Conservation (phyloP, 768 basidiomycete species). For the Lentinula raphanica region DNA sequence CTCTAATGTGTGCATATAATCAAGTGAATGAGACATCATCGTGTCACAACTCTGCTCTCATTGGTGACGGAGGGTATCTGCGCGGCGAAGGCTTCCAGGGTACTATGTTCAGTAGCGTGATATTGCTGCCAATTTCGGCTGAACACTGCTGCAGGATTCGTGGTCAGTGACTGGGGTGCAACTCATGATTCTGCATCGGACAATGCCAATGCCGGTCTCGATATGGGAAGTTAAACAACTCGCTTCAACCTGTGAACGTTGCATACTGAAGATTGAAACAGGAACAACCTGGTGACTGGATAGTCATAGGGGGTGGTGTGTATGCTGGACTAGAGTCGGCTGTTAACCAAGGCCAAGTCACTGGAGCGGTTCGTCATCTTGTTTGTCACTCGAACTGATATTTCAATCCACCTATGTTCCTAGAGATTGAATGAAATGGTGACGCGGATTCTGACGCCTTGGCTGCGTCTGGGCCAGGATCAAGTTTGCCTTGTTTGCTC, state of each 20-base stretch:
- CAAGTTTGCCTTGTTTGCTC: conserved; percentile 21
- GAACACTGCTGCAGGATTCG: conserved; percentile 26
- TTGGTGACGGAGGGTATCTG: conserved; percentile 37
- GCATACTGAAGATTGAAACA: not conserved
- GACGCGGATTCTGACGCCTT: conserved; percentile 37
- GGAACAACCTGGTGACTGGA: conserved; percentile 46
- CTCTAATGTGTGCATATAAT: conserved; percentile 52
- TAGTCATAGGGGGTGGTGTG: conserved; percentile 37
- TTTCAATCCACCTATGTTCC: not conserved
- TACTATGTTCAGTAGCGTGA: conserved; percentile 7
- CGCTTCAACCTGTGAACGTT: not conserved
- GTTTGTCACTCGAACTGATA: not conserved
- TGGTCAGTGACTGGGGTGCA: conserved; percentile 52
- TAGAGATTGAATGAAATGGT: conserved; percentile 45
- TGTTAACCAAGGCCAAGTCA: conserved; percentile 30
- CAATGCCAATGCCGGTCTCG: conserved; percentile 44
- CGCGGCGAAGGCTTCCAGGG: conserved; percentile 40
- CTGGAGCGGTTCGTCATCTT: conserved; percentile 20
- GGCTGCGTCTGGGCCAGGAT: conserved; percentile 45
- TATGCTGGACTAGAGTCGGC: conserved; percentile 28
- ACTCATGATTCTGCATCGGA: conserved; percentile 41
- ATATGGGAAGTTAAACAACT: conserved; percentile 28
- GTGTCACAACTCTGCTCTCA: conserved; percentile 51
- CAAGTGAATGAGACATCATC: conserved; percentile 57
- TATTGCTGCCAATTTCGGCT: not conserved